phyloP scores from a whole-genome alignment of 2,329 filamentous ascomycete species.

The Thermomyces lanuginosus region DNA sequence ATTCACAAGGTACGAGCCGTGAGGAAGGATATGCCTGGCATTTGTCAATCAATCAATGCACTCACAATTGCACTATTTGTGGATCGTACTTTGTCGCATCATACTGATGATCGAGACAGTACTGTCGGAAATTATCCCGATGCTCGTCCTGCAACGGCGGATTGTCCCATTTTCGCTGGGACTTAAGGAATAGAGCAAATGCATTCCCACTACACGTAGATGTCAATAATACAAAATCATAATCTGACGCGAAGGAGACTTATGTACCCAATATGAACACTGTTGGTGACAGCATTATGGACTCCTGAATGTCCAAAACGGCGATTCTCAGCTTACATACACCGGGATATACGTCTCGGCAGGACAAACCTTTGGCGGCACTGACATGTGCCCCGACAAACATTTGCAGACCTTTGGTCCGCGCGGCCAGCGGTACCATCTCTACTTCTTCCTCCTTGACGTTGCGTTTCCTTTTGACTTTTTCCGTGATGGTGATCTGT shows the following conservation, averaged over 20 bases:
- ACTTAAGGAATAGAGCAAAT: slow-evolving; percentile 90
- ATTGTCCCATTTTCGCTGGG: slow-evolving; percentile 85
- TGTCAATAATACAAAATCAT: neutral
- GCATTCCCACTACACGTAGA: slow-evolving; percentile 53
- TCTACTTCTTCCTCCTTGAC: slow-evolving; percentile 38
- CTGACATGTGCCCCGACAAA: slow-evolving; percentile 87
- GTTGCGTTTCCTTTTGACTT: slow-evolving; percentile 29
- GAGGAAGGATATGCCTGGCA: slow-evolving; percentile 56
- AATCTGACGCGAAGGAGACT: neutral
- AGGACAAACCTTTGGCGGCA: slow-evolving; percentile 56
- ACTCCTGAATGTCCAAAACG: slow-evolving; percentile 42
- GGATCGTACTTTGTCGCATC: slow-evolving; percentile 40
- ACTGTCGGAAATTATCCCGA: slow-evolving; percentile 50
- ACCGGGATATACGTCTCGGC: slow-evolving; percentile 3
- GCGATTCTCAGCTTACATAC: slow-evolving; percentile 8
- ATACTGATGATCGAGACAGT: slow-evolving; percentile 54
- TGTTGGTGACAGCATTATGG: slow-evolving; percentile 70
- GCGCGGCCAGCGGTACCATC: slow-evolving; percentile 46
- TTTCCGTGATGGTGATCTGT: slow-evolving; percentile 11
- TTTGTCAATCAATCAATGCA: neutral
- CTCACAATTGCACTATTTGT: neutral
- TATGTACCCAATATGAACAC: slow-evolving; percentile 50
- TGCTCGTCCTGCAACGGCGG: slow-evolving; percentile 56
- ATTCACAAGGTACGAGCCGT: slow-evolving; percentile 94
- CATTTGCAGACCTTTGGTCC: slow-evolving; percentile 59